Conservation (phyloP, 768 basidiomycete genomes). For the Hydnomerulius pinastri region DNA sequence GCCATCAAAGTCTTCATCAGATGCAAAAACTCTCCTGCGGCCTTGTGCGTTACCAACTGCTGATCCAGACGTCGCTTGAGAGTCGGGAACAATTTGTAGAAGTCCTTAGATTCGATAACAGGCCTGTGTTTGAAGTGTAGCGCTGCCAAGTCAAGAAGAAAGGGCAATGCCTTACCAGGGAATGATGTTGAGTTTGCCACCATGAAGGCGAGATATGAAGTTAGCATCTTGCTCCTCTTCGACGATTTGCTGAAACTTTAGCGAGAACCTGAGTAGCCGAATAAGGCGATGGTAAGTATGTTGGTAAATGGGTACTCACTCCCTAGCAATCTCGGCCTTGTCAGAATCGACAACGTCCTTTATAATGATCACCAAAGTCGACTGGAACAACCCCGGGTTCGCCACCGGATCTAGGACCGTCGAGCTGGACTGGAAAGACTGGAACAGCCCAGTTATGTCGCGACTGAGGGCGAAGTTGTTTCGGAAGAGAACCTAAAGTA, state of each 20-base stretch:
- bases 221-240: constrained; percentile 59
- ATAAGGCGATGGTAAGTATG: background rate
- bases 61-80: constrained; percentile 49
- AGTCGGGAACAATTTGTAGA: constrained; percentile 52
- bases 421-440: constrained; percentile 60
- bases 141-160: background rate
- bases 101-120: constrained; percentile 61
- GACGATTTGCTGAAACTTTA: constrained; percentile 62
- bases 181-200: constrained; percentile 54
- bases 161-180: constrained; percentile 43
- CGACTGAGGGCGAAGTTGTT: constrained; percentile 66
- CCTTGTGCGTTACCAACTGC: constrained; percentile 48
- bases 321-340: constrained; percentile 55
- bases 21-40: constrained; percentile 55
- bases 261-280: constrained; percentile 43
- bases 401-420: constrained; percentile 56
- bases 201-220: constrained; percentile 60
- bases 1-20: constrained; percentile 66
- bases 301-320: constrained; percentile 39
- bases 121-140: constrained; percentile 29
- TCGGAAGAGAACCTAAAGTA: constrained; percentile 58
- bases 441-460: constrained; percentile 62
- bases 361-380: constrained; percentile 61
- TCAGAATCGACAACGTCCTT: constrained; percentile 70
- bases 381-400: constrained; percentile 61